Evolutionary conservation across 495 filamentous ascomycete genomes (phyloP).

Genomic region (Aspergillus ellipticus): DNA sequence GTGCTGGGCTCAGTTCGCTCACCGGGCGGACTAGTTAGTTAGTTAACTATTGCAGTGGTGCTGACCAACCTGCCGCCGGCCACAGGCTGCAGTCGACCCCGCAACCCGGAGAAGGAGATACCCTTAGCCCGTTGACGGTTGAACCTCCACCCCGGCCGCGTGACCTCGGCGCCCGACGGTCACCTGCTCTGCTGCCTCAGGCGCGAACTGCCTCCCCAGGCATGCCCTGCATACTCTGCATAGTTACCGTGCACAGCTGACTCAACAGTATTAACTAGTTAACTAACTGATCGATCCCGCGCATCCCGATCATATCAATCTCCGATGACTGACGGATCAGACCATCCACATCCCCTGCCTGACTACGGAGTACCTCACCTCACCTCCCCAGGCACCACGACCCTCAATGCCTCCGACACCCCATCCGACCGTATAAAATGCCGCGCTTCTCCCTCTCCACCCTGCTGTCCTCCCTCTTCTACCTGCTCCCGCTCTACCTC

Average conservation of each 20-base stretch:
- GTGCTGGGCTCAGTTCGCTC: too few relatives aligned
- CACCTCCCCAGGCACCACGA: not conserved
- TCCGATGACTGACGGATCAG: not conserved
- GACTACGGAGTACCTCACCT: not conserved
- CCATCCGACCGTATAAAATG: not conserved
- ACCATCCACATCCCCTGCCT: not conserved
- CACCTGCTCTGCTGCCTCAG: too few relatives aligned
- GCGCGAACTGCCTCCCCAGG: too few relatives aligned
- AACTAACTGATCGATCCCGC: too few relatives aligned
- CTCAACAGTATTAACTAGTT: too few relatives aligned
- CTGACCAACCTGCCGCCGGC: not conserved
- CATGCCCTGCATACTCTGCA: too few relatives aligned
- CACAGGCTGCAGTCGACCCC: not conserved
- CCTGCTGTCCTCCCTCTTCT: constrained; percentile 34
- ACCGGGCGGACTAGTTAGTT: not conserved
- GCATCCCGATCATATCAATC: not conserved
- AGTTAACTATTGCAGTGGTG: not conserved
- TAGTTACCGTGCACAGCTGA: too few relatives aligned
- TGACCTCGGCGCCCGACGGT: too few relatives aligned
- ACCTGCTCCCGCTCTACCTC: constrained; percentile 39
- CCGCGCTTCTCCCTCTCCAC: constrained; percentile 25
- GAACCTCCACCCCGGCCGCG: too few relatives aligned
- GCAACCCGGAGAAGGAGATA: not conserved
- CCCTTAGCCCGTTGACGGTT: not conserved
- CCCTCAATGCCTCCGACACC: not conserved